These are phyloP conservation scores for Pseudogymnoascus sp. DNA, from an alignment of 2,329 filamentous ascomycete genomes.

Conservation along the genomic window DNA sequence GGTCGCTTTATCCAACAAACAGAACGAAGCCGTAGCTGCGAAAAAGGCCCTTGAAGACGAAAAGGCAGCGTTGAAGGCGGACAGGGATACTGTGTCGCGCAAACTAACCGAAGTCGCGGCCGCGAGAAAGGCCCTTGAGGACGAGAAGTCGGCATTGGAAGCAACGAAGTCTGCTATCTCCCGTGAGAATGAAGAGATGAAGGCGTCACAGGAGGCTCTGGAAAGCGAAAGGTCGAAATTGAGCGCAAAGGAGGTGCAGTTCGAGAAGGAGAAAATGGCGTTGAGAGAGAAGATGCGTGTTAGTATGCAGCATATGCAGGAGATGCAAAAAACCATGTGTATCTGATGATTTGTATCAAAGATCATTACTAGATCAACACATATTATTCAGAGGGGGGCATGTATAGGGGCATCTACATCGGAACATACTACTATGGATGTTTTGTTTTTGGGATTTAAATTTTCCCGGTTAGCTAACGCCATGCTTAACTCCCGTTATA, in stretches of 20 bases:
- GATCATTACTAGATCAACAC: neutral
- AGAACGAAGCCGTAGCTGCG: neutral
- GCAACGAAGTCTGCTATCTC: neutral
- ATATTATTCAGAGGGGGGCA: neutral
- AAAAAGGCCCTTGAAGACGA: neutral
- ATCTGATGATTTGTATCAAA: neutral
- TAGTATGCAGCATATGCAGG: neutral
- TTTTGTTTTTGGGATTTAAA: neutral
- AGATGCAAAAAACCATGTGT: neutral
- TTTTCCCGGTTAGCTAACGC: neutral
- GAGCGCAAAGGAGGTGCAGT: neutral
- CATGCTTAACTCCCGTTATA: neutral
- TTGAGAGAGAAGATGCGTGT: neutral
- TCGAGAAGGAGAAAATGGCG: neutral
- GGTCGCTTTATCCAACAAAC: neutral
- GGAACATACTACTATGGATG: neutral
- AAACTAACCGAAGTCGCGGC: neutral
- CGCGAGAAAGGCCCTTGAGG: neutral
- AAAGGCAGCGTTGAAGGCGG: neutral
- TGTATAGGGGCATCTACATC: neutral
- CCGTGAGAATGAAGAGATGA: neutral
- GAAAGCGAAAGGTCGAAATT: neutral
- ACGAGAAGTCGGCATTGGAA: neutral
- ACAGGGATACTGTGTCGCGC: neutral
- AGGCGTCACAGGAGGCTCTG: neutral